Evolutionary conservation across 148 eudicot genomes (phyloP).

Genomic region (Rhododendron mucronatum): DNA sequence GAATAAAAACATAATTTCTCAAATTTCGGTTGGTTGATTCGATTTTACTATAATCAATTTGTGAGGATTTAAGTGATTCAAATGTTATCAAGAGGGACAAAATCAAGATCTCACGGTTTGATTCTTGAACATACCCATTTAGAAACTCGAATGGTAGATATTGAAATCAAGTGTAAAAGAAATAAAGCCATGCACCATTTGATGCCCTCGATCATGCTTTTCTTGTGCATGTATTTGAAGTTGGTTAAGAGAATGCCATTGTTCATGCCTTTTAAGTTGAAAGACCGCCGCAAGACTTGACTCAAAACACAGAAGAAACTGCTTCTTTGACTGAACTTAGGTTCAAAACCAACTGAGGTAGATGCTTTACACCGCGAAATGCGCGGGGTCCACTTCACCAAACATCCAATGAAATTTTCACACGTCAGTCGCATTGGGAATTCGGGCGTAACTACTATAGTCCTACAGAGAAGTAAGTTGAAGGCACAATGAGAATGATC

Average conservation of each 20-base stretch:
- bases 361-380: neutral
- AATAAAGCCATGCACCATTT: neutral
- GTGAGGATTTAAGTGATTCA: neutral
- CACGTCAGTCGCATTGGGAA: neutral
- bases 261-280: neutral
- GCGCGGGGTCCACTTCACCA: neutral
- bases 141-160: neutral
- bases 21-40: neutral
- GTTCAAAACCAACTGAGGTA: neutral
- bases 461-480: neutral
- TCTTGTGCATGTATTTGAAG: neutral
- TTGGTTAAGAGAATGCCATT: neutral
- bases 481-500: slow-evolving; percentile 15
- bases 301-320: neutral
- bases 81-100: neutral
- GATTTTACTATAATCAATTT: neutral
- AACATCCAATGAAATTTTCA: neutral
- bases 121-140: neutral
- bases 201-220: neutral
- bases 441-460: neutral
- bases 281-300: neutral
- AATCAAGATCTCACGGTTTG: neutral
- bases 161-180: neutral
- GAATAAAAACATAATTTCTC: neutral
- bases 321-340: neutral